Conservation (phyloP, 2,329 filamentous ascomycete genomes). For the Aureobasidium sp. region DNA sequence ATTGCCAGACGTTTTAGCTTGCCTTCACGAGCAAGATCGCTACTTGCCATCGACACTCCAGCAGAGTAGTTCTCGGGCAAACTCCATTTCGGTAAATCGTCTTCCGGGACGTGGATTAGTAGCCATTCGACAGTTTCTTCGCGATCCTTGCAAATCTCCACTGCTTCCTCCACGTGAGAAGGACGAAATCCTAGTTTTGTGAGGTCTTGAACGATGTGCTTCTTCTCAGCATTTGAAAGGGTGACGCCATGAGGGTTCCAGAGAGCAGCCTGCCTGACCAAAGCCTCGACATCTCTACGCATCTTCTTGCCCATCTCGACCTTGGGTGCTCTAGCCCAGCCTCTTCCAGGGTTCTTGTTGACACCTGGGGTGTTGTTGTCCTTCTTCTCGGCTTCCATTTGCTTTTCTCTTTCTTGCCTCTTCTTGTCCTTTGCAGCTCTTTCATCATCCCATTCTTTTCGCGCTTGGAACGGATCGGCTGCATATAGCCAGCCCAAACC, state of each 20-base stretch:
- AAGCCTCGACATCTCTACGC: conserved; percentile 65
- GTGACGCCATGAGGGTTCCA: conserved; percentile 78
- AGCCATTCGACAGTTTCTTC: conserved; percentile 95
- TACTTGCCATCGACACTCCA: conserved; percentile 76
- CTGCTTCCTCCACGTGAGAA: conserved; percentile 83
- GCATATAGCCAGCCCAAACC: conserved; percentile 85
- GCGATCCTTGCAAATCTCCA: conserved; percentile 76
- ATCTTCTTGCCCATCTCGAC: conserved; percentile 86
- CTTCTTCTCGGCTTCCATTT: conserved; percentile 45
- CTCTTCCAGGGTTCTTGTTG: conserved; percentile 39
- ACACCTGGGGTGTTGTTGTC: conserved; percentile 35
- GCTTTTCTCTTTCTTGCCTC: conserved; percentile 57
- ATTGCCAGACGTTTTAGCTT: conserved; percentile 73
- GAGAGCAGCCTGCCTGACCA: conserved; percentile 67
- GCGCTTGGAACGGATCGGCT: conserved; percentile 80
- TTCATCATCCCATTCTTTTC: conserved; percentile 70
- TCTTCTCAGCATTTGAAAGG: conserved; percentile 51
- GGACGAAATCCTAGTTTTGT: conserved; percentile 73
- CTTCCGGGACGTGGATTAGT: conserved; percentile 91
- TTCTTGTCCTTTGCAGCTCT: conserved; percentile 71
- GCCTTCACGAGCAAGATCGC: conserved; percentile 70
- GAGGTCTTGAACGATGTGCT: conserved; percentile 61
- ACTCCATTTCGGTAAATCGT: conserved; percentile 88
- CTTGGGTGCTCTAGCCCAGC: conserved; percentile 78
- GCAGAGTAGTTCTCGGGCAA: conserved; percentile 86